These are phyloP conservation scores for Phaeolepiota aurea DNA, from an alignment of 768 basidiomycete species.

Conservation along the genomic window DNA sequence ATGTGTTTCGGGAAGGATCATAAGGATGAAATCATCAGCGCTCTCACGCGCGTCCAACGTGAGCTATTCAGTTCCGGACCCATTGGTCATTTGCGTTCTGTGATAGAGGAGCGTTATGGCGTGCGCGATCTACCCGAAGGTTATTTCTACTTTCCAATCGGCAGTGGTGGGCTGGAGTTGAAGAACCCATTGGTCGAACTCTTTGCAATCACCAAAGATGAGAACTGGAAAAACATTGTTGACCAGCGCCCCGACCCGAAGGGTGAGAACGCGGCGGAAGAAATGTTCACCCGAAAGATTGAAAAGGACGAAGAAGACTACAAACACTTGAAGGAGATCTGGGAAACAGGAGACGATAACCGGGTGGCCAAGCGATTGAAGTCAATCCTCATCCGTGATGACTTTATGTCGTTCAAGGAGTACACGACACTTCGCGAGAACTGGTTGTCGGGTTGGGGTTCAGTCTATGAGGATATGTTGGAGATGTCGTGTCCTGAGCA, in stretches of 20 bases:
- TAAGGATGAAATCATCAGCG: constrained; percentile 20
- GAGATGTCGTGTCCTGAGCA: constrained; percentile 2
- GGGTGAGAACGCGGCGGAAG: constrained; percentile 8
- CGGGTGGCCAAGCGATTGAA: constrained; percentile 1
- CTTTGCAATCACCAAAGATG: constrained; percentile 16
- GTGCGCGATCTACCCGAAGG: constrained; percentile 27
- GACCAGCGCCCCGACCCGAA: too few relatives aligned
- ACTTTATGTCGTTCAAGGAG: constrained; percentile 22
- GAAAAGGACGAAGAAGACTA: constrained; percentile 17
- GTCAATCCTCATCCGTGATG: background rate
- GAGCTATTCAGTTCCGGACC: constrained; percentile 21
- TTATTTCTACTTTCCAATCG: constrained; percentile 30
- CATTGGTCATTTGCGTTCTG: constrained; percentile 12
- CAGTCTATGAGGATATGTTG: constrained; percentile 17
- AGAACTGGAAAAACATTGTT: too few relatives aligned
- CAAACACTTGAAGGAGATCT: constrained; percentile 13
- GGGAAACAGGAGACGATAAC: constrained; percentile 11
- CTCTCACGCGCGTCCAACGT: constrained; percentile 22
- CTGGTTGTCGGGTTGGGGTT: constrained; percentile 14
- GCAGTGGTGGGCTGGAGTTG: constrained; percentile 26
- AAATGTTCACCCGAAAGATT: constrained; percentile 13
- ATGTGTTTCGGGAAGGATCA: constrained; percentile 22
- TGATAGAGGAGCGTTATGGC: constrained; percentile 17
- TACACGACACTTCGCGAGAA: constrained; percentile 15
- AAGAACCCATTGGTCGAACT: constrained; percentile 29